Conservation (phyloP, 768 basidiomycete genomes). For the Suillus subaureus region DNA sequence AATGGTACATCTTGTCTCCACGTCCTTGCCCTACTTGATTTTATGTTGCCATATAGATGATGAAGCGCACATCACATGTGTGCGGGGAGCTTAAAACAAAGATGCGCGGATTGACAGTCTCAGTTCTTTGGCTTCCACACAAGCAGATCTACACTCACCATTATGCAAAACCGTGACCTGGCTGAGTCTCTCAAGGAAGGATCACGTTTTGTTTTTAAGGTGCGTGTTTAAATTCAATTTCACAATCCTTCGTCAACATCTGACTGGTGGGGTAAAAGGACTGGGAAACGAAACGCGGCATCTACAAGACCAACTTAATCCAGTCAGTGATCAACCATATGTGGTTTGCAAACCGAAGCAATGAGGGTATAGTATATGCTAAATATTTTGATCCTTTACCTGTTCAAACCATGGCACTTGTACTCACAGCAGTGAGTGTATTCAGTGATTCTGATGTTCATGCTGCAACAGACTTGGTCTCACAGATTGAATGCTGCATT, state of each 20-base stretch:
- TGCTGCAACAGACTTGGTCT: neutral
- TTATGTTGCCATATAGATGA: neutral
- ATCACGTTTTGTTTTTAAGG: slow-evolving; percentile 8
- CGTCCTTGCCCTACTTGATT: neutral
- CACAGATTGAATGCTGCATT: slow-evolving; percentile 17
- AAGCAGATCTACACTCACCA: neutral
- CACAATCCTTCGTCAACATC: neutral
- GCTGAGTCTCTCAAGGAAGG: slow-evolving; percentile 12
- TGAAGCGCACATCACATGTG: neutral
- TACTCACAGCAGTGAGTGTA: slow-evolving; percentile 7
- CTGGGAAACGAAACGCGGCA: slow-evolving; percentile 15
- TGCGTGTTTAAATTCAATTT: slow-evolving; percentile 6
- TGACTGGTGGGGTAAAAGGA: slow-evolving; percentile 1
- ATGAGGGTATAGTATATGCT: slow-evolving; percentile 26
- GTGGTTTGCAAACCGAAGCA: slow-evolving; percentile 29
- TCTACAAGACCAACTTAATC: slow-evolving; percentile 29
- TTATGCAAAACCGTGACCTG: neutral
- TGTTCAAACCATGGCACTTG: slow-evolving; percentile 1
- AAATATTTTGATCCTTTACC: slow-evolving; percentile 28
- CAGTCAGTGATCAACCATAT: slow-evolving; percentile 25
- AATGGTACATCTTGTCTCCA: neutral
- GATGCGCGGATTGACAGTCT: neutral
- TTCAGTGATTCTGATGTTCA: neutral
- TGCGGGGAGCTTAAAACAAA: neutral
- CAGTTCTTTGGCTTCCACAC: neutral